A percentile compares a stretch with the other conserved stretches of the same genome.
These are phyloP conservation scores for Lepiota venenata DNA, from an alignment of 768 basidiomycete genomes.

Conservation along the genomic window DNA sequence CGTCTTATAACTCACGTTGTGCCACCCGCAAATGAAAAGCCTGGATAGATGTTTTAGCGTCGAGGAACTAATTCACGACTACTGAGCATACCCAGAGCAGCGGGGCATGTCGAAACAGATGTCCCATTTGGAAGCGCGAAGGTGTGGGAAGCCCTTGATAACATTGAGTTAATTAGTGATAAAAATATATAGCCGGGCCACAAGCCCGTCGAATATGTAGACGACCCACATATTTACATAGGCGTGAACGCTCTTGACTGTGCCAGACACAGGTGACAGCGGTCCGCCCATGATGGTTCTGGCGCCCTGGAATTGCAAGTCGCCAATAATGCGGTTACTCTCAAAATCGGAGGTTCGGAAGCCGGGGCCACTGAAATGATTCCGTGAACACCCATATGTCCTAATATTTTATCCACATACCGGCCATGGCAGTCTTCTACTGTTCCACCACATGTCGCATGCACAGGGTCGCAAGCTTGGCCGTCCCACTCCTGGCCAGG, in stretches of 20 bases:
- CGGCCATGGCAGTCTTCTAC: constrained; percentile 69
- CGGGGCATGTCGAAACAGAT: constrained; percentile 66
- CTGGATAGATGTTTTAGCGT: constrained; percentile 28
- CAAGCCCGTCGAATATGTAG: background rate
- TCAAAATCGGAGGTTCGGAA: constrained; percentile 74
- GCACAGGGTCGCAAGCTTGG: constrained; percentile 61
- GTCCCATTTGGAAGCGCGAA: constrained; percentile 69
- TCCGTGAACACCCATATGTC: background rate
- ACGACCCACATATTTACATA: constrained; percentile 65
- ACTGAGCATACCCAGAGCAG: constrained; percentile 62
- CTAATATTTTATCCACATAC: constrained; percentile 27
- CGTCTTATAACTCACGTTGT: constrained; percentile 55
- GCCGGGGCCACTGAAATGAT: constrained; percentile 57
- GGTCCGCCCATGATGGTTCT: constrained; percentile 54
- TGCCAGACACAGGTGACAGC: constrained; percentile 49
- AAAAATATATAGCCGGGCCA: background rate
- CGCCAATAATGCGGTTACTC: constrained; percentile 71
- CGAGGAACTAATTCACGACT: background rate
- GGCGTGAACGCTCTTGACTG: constrained; percentile 67
- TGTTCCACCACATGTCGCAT: constrained; percentile 73
- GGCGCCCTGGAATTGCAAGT: constrained; percentile 67
- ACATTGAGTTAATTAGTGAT: background rate
- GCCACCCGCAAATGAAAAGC: constrained; percentile 75
- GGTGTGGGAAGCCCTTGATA: constrained; percentile 53
- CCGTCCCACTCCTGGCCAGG: constrained; percentile 70